Evolutionary conservation across 345 rosid genomes (phyloP), one percentile per base, ranked within the genome.

Genomic region (Hevea brasiliensis): DNA sequence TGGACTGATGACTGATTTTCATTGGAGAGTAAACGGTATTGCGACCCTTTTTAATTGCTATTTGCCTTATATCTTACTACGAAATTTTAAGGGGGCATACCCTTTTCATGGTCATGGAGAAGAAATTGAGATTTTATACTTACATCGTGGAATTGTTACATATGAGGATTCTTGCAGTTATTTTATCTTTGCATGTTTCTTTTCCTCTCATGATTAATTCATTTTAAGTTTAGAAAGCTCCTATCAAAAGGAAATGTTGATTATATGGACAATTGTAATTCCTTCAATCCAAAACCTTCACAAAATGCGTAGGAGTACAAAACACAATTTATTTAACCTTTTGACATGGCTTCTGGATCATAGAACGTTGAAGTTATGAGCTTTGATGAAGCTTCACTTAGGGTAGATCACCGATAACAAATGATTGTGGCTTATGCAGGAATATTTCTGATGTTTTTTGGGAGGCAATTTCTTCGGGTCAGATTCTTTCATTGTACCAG

Each of bases 401-500:
- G 68, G 20, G 68, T 41, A 62, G 26, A 51, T 24, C 37, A 7
- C 24, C 17, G 4, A 51, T 35, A 29, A 51, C 20, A 24, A 51
- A 21, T n/a, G 48, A 15, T 20, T n/a, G 48, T 54, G 69, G n/a
- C 20, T 72, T 72, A 1, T 61, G 71, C 77, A 78, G 81, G 71
- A 78, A 68, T 9, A 20, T 74, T 32, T 47, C 77, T 69, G 81
- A 78, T 73, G 81, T 78, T 35, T 69, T 78, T 5, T 78, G 81
- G 81, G 77, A 78, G 67, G 81, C 81, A 63, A 57, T 69, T 32
- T 64, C 74, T 27, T 62, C 74, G 6, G 21, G 77, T 17, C 66
- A 74, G 50, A 50, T 78, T 62, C 77, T 78, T n/a, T 73, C 81
- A 26, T 40, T 78, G 74, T 78, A 78, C 71, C 81, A 73, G 68